These are phyloP conservation scores for Fusarium metavorans DNA, from an alignment of 2,329 filamentous ascomycete species.

Conservation along the genomic window DNA sequence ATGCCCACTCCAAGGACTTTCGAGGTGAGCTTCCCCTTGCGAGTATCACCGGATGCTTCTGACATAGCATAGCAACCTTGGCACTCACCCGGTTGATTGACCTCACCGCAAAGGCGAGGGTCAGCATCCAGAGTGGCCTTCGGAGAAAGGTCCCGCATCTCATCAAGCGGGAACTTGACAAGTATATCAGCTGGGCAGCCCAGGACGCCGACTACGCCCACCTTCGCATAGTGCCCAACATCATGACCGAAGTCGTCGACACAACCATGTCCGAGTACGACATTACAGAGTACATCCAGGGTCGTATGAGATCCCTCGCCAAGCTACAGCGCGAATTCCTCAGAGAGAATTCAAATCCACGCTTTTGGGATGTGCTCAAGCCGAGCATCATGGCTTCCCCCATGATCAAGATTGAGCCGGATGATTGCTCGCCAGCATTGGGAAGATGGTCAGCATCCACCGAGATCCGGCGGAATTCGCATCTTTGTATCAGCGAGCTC, in stretches of 20 bases:
- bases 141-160: constrained; percentile 46
- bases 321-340: constrained; percentile 53
- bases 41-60: constrained; percentile 6
- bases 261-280: constrained; percentile 42
- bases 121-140: constrained; percentile 51
- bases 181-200: constrained; percentile 56
- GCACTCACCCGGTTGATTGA: constrained; percentile 55
- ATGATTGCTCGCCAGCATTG: constrained; percentile 17
- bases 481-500: constrained; percentile 24
- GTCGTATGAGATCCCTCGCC: constrained; percentile 51
- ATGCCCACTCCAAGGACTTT: constrained; percentile 53
- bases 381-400: constrained; percentile 37
- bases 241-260: constrained; percentile 53
- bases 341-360: constrained; percentile 40
- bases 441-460: constrained; percentile 13
- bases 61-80: constrained; percentile 50
- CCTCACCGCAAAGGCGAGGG: constrained; percentile 52
- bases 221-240: constrained; percentile 53
- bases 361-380: constrained; percentile 49
- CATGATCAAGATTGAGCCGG: constrained; percentile 33
- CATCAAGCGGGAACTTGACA: constrained; percentile 51
- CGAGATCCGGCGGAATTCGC: constrained; percentile 1
- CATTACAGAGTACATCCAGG: constrained; percentile 52
- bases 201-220: constrained; percentile 54
- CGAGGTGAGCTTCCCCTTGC: constrained; percentile 44